Evolutionary conservation across 306 rosid genomes (phyloP).

Genomic region (Morella rubra): DNA sequence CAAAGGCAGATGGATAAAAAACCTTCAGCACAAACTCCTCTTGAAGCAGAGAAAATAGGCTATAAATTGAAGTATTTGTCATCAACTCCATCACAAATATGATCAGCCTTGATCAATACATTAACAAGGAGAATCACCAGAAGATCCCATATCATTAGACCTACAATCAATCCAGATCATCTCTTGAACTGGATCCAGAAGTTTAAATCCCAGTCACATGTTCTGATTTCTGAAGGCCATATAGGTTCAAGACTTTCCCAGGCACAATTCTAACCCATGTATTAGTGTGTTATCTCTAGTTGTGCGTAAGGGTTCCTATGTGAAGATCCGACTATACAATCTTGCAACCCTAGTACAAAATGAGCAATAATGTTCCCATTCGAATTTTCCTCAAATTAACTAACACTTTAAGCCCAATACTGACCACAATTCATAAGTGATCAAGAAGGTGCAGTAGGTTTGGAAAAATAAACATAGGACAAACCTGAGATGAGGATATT

Average conservation of each 20-base stretch:
- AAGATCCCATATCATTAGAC: not conserved
- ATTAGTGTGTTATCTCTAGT: not conserved
- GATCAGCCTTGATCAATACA: not conserved
- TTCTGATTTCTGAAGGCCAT: not conserved
- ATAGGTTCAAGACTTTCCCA: not conserved
- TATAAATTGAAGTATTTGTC: not conserved
- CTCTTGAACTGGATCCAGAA: no score
- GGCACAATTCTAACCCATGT: not conserved
- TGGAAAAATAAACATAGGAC: constrained; percentile 18
- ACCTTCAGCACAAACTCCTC: not conserved
- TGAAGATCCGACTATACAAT: no score
- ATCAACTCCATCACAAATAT: not conserved
- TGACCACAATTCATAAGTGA: constrained; percentile 11
- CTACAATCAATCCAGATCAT: no score
- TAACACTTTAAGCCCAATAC: not conserved
- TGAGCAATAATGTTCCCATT: no score
- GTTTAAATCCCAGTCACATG: not conserved
- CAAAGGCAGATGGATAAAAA: not conserved
- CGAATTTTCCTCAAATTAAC: no score
- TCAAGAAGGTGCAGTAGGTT: not conserved
- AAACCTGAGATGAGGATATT: constrained; percentile 90
- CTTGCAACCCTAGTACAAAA: no score
- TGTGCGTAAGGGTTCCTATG: not conserved
- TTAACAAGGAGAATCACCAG: not conserved
- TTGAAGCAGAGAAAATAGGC: not conserved